Evolutionary conservation across 2,329 filamentous ascomycete genomes (phyloP).

Genomic region (Phaeosphaeriaceae sp.): DNA sequence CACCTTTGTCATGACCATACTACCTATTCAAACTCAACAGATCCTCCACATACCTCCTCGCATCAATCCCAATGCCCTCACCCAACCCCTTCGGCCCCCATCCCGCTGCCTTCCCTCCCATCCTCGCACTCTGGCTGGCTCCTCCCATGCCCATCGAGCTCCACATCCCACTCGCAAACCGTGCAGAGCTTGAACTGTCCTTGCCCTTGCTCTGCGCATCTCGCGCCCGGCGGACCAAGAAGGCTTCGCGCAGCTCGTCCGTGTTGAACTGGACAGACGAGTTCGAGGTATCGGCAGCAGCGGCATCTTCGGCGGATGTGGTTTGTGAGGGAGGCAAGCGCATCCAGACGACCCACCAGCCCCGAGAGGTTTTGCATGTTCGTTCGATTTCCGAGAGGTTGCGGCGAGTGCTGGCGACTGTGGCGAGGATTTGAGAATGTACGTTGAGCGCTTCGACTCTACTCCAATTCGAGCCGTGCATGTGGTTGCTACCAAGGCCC

Average conservation of each 20-base stretch:
- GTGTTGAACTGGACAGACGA: conserved; percentile 32
- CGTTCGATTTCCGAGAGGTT: conserved; percentile 61
- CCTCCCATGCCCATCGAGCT: conserved; percentile 29
- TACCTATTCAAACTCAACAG: conserved; percentile 68
- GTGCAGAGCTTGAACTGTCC: conserved; percentile 21
- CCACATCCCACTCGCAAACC: conserved; percentile 46
- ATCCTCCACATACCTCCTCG: conserved; percentile 76
- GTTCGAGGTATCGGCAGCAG: conserved; percentile 9
- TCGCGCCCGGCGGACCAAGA: conserved; percentile 51
- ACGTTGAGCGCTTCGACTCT: conserved; percentile 69
- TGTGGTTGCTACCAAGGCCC: conserved; percentile 34
- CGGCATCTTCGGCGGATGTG: conserved; percentile 9
- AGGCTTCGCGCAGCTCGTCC: conserved; percentile 50
- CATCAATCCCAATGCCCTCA: conserved; percentile 80
- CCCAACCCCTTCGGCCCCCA: conserved; percentile 68
- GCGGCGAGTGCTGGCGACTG: conserved; percentile 60
- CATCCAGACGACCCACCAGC: conserved; percentile 74
- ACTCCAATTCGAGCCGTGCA: conserved; percentile 50
- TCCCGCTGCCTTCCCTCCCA: conserved; percentile 54
- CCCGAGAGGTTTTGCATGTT: conserved; percentile 69
- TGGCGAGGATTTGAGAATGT: conserved; percentile 67
- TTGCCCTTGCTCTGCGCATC: conserved; percentile 33
- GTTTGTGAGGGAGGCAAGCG: conserved; percentile 52
- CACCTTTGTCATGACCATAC: background rate
- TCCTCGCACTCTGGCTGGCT: conserved; percentile 31